A percentile compares a stretch with the other conserved stretches of the same genome.
Evolutionary conservation across 805 yeast genomes (phyloP).

Genomic region (Saccharomycopsis sp.): DNA sequence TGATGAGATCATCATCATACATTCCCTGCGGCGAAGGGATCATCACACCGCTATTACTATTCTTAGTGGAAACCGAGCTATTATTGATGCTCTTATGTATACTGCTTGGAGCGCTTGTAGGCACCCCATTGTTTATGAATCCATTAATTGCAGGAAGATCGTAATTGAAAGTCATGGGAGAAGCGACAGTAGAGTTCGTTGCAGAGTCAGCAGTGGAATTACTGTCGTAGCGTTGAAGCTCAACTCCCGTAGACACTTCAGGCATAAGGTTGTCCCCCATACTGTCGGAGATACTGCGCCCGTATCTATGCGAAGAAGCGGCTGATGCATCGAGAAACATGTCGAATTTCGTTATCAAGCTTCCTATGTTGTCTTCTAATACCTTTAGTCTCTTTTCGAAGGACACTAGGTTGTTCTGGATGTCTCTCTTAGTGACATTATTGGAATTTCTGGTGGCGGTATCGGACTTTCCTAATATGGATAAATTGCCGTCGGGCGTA

Average conservation of each 20-base stretch:
- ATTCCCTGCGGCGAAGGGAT: neutral
- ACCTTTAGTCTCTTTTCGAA: neutral
- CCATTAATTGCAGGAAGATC: neutral
- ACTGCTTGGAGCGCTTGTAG: neutral
- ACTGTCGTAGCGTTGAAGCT: neutral
- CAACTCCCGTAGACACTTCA: neutral
- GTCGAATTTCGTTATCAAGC: neutral
- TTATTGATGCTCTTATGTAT: neutral
- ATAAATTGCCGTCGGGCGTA: neutral
- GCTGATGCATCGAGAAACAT: neutral
- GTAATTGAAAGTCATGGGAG: constrained; percentile 2
- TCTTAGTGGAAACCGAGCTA: neutral
- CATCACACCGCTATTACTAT: neutral
- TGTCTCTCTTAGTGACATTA: neutral
- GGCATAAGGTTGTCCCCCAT: neutral
- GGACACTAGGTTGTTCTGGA: neutral
- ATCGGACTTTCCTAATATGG: neutral
- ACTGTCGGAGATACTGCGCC: neutral
- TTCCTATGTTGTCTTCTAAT: neutral
- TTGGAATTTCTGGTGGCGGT: neutral
- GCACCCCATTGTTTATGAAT: neutral
- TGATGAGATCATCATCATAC: neutral
- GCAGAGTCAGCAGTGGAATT: neutral
- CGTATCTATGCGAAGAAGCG: no score
- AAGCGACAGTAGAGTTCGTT: neutral